A percentile compares a stretch with the other conserved stretches of the same genome.
These are phyloP conservation scores for Neostapfia colusana DNA, from an alignment of 176 grass and related monocot genomes.

Conservation along the genomic window DNA sequence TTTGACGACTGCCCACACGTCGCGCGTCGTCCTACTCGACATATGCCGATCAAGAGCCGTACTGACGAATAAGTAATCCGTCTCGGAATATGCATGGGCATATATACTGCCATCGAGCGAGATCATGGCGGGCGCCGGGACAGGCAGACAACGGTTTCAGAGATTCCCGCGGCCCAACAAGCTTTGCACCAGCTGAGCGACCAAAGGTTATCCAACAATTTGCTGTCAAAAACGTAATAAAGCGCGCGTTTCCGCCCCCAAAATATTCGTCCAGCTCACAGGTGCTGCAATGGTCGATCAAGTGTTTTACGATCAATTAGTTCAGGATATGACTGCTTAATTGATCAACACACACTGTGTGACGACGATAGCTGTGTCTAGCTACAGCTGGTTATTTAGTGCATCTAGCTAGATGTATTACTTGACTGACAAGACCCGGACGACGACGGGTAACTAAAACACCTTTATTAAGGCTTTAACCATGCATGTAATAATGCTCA, in stretches of 20 bases:
- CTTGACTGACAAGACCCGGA: not conserved
- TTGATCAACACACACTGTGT: not conserved
- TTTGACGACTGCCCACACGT: not conserved
- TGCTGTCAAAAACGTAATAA: not conserved
- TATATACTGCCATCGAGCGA: not conserved
- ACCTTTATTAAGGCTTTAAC: not conserved
- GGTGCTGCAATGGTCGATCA: too few species aligned
- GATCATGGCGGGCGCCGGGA: not conserved
- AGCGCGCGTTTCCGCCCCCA: too few species aligned
- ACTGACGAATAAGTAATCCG: not conserved
- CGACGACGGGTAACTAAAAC: not conserved
- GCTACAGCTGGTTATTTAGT: not conserved
- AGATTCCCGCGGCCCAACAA: too few species aligned
- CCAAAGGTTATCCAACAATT: not conserved
- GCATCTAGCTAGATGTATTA: too few species aligned
- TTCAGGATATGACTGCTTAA: too few species aligned
- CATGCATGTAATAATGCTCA: not conserved
- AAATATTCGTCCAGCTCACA: too few species aligned
- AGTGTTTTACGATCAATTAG: too few species aligned
- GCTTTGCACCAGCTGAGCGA: not conserved
- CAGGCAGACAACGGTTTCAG: not conserved
- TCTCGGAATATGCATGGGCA: not conserved
- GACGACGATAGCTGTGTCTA: not conserved
- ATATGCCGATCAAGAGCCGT: not conserved
- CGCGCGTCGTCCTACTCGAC: not conserved